phyloP scores from a whole-genome alignment of 129 eudicot species.

The Lonicera japonica region DNA sequence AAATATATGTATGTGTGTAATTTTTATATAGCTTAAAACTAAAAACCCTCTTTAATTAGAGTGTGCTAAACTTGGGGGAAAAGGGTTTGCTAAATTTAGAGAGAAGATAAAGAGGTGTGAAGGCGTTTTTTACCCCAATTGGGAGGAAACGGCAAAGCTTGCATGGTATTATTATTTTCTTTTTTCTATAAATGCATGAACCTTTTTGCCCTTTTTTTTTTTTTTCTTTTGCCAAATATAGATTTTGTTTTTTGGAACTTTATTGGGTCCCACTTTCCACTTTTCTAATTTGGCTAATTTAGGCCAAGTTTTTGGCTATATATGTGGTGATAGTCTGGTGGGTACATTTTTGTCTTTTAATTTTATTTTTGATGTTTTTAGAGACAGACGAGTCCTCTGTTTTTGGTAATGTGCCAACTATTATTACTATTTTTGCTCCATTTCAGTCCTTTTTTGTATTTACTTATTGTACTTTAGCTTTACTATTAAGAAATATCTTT shows the following conservation, averaged over 20 bases:
- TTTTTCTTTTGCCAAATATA: conserved; percentile 34
- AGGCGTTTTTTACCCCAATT: conserved; percentile 42
- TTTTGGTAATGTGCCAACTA: not conserved
- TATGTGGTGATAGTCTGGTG: not conserved
- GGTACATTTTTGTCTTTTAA: not conserved
- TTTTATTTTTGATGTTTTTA: not conserved
- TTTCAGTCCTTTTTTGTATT: not conserved
- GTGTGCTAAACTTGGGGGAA: conserved; percentile 36
- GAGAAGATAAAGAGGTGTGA: conserved; percentile 47
- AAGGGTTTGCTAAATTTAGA: conserved; percentile 19
- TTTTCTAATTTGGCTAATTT: not conserved
- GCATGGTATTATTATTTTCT: conserved; percentile 55
- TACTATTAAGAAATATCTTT: not conserved
- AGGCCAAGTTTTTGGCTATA: not conserved
- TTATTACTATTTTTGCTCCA: not conserved
- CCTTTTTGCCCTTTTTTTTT: conserved; percentile 33
- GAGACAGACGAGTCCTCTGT: not conserved
- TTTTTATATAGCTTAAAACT: not conserved
- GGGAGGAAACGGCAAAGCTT: conserved; percentile 83
- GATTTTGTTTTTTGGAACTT: no score
- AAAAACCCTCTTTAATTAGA: conserved; percentile 15
- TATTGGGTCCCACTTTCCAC: conserved; percentile 38
- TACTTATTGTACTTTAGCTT: not conserved
- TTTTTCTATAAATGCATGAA: conserved; percentile 45
- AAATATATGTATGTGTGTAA: not conserved